Evolutionary conservation across 2,329 filamentous ascomycete genomes (phyloP), one percentile per base, ranked within the genome.

Genomic region (Sphaerulina vaccinii): DNA sequence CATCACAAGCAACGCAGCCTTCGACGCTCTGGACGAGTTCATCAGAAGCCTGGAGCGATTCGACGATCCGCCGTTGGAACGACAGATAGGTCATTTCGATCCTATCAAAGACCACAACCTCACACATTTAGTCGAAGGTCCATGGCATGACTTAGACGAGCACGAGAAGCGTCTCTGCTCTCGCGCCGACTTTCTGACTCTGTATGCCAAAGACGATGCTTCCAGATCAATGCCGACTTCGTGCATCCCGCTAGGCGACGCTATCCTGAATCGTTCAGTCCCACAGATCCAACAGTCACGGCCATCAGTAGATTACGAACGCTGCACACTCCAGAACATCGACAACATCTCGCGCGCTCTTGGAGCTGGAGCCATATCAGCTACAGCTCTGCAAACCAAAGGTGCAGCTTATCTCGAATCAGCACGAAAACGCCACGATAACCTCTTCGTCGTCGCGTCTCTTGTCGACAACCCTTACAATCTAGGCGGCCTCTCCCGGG

Each of bases 381-480:
- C 37, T 43, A 58, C 61, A 18, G 63, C 74, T n/a, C 70, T 79
- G 24, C 78, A 79, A 65, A 80, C 76, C 5, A 80, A 80, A 67
- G 71, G 71, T 40, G 66, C 70, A n/a, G 66, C 70, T 15, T 75
- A 74, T 62, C 73, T 76, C 33, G 56, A 65, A 36, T 60, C 68
- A 64, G 53, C 61, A 61, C 45, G 66, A 54, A 65, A 49, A 33
- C 55, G 52, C 50, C 59, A 54, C 36, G 24, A 46, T 56, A 42
- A 68, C 21, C 67, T 79, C 42, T 69, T 78, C 42, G 67, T 80
- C 43, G 62, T 79, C 32, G 77, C 75, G 22, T 79, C 77, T 16
- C 66, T 79, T 1, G 74, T 79, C 43, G 72, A 75, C 59, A 76
- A 76, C 38, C 73, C 75, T 7, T 72, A 74, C 47, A 79, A 79